Base-by-base conservation (phyloP, 2,329 filamentous ascomycete genomes). In the Albophoma yamanashiensis region DNA sequence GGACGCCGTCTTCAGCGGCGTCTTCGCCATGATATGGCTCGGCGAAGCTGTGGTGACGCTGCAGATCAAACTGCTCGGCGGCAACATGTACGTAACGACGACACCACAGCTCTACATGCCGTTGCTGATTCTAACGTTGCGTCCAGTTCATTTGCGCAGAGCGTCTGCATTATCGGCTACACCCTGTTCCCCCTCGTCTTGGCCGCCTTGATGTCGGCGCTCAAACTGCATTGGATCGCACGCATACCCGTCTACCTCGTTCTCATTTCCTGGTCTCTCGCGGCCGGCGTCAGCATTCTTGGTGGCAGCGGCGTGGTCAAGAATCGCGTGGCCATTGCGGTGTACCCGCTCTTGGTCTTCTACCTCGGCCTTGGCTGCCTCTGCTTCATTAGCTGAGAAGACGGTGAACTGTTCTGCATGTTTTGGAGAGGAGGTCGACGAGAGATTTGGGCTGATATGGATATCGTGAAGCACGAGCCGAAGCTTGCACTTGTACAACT, bases 151-250 rank as follows among this genome's bases (percentile, higher is more conserved):
- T 99, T 99, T 74, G 94, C 96, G 70, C 94, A 99, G 75, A 96
- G 92, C 61, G 85, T 99, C 66, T 97, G 92, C 74, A 95, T 99
- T 68, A 99, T 99, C 71, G 94, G 94, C 55, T 99, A 99, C 75
- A 99, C 94, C 1, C 84, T 99, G 60, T 99, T 99, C 77, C 94
- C 94, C 2, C 84, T 99, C 58, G 94, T 97, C 67, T 89, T 99
- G 66, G 95, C 95, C 9, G 87, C 93, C 1, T 78, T 97, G 58
- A 84, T 99, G 64, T 96, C 92, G 60, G 93, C 93, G 0, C 71
- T 99, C 39, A 82, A 85, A 57, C 81, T 97, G 9, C 88, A 87
- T 50, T 88, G 85, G 67, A 89, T 97, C 64, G 85, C 89, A 7
- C 83, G 94, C 60, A 91, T 97, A 71, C 94, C 94, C 1, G 85